Conservation (phyloP, 2,329 filamentous ascomycete species). For the Alternaria solani region DNA sequence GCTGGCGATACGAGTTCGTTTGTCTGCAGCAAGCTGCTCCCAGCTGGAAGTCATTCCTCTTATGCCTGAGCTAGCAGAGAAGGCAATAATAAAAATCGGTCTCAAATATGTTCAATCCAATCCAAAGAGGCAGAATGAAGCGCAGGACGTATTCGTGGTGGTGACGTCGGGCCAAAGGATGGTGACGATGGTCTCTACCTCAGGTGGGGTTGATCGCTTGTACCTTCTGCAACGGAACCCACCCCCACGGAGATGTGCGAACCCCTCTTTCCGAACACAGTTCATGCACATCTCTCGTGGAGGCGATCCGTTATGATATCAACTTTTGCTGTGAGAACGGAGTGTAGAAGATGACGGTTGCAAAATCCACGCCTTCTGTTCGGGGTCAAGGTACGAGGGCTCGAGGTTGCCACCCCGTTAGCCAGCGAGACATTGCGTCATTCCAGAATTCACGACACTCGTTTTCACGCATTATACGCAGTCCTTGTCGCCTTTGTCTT, state of each 20-base stretch:
- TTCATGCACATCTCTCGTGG: background rate
- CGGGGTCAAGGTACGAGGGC: background rate
- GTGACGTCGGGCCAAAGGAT: background rate
- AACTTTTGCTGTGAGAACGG: background rate
- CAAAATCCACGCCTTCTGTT: background rate
- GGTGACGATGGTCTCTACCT: background rate
- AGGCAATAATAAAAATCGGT: background rate
- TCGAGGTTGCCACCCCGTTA: background rate
- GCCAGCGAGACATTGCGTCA: background rate
- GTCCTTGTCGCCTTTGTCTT: background rate
- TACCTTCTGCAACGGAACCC: background rate
- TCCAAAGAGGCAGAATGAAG: background rate
- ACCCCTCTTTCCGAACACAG: background rate
- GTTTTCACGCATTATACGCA: background rate
- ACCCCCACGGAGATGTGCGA: background rate
- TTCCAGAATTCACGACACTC: background rate
- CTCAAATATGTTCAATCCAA: background rate
- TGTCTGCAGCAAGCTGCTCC: slow-evolving; percentile 30
- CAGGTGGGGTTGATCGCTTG: background rate
- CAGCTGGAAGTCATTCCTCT: slow-evolving; percentile 17
- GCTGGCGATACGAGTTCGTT: slow-evolving; percentile 24
- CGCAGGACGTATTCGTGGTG: background rate
- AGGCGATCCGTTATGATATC: background rate
- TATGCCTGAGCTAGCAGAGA: background rate
- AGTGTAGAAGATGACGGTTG: background rate